Percentiles rank a stretch among this genome's conserved stretches.
phyloP scores from a whole-genome alignment of 2,329 filamentous ascomycete genomes.

The Alternaria dauci region DNA sequence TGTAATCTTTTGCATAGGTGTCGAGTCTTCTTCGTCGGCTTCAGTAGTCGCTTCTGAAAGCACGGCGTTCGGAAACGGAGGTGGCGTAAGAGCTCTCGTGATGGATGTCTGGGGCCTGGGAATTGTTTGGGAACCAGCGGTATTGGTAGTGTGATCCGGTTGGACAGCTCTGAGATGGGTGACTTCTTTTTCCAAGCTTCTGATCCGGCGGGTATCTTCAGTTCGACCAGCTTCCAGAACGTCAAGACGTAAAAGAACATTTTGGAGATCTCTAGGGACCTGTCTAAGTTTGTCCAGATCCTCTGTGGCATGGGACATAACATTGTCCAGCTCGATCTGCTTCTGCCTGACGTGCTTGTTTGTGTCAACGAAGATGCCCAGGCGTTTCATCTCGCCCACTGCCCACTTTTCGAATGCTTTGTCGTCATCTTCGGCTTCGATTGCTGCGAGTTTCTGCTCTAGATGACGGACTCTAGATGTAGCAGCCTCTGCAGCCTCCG shows the following conservation, averaged over 20 bases:
- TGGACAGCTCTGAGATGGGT: slow-evolving; percentile 4
- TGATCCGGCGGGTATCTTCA: slow-evolving; percentile 17
- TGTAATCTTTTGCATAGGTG: background rate
- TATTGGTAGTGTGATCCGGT: background rate
- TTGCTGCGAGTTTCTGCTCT: slow-evolving; percentile 32
- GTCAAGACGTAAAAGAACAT: slow-evolving; percentile 21
- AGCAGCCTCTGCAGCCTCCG: slow-evolving; percentile 26
- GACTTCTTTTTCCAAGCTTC: slow-evolving; percentile 21
- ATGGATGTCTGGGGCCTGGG: background rate
- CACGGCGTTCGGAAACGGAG: background rate
- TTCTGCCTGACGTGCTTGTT: slow-evolving; percentile 29
- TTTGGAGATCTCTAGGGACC: slow-evolving; percentile 4
- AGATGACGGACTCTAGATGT: slow-evolving; percentile 24
- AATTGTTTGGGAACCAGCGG: background rate
- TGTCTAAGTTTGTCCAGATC: slow-evolving; percentile 14
- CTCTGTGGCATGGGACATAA: slow-evolving; percentile 20
- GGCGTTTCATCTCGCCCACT: slow-evolving; percentile 21
- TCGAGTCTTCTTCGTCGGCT: slow-evolving; percentile 18
- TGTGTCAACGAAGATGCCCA: slow-evolving; percentile 25
- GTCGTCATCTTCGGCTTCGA: slow-evolving; percentile 35
- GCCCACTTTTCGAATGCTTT: slow-evolving; percentile 31
- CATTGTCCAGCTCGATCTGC: slow-evolving; percentile 25
- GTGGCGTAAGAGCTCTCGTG: background rate
- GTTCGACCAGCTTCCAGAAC: slow-evolving; percentile 20
- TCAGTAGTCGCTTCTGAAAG: slow-evolving; percentile 10